phyloP scores from a whole-genome alignment of 2,329 filamentous ascomycete species.

The Diaporthe aspalathi region DNA sequence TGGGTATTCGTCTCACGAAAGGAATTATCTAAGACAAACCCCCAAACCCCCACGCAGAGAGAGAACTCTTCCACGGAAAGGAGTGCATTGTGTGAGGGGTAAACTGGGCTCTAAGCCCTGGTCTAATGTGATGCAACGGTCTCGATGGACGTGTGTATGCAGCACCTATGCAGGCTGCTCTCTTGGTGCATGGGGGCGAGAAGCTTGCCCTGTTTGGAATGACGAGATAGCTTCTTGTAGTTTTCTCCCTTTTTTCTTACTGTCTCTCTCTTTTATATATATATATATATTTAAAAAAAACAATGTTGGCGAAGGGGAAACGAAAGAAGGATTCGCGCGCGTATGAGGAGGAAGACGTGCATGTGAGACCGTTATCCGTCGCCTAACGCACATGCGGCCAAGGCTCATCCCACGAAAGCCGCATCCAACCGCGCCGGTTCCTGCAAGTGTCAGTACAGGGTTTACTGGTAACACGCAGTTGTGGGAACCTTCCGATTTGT shows the following conservation, averaged over 20 bases:
- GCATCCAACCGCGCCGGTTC: constrained; percentile 14
- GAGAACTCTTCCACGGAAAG: not conserved
- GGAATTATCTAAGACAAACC: constrained; percentile 28
- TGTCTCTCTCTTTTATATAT: no score
- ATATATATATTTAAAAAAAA: no score
- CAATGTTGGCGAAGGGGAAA: no score
- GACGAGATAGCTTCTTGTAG: not conserved
- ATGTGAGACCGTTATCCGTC: not conserved
- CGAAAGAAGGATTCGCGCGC: no score
- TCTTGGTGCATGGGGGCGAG: not conserved
- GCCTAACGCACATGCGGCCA: constrained; percentile 17
- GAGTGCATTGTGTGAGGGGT: constrained; percentile 29
- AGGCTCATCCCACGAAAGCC: constrained; percentile 7
- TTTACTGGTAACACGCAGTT: not conserved
- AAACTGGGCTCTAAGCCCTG: constrained; percentile 12
- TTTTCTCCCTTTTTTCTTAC: no score
- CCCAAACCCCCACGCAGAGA: constrained; percentile 13
- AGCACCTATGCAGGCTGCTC: not conserved
- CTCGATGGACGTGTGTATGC: not conserved
- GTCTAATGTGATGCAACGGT: constrained; percentile 28
- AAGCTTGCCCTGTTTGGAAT: not conserved
- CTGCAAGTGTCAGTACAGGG: not conserved
- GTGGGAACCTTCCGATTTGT: no score
- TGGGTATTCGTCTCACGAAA: not conserved
- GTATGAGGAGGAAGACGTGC: not conserved